Evolutionary conservation across 2,329 filamentous ascomycete species (phyloP), one percentile per base, ranked within the genome.

Genomic region (Plenodomus tracheiphilus): DNA sequence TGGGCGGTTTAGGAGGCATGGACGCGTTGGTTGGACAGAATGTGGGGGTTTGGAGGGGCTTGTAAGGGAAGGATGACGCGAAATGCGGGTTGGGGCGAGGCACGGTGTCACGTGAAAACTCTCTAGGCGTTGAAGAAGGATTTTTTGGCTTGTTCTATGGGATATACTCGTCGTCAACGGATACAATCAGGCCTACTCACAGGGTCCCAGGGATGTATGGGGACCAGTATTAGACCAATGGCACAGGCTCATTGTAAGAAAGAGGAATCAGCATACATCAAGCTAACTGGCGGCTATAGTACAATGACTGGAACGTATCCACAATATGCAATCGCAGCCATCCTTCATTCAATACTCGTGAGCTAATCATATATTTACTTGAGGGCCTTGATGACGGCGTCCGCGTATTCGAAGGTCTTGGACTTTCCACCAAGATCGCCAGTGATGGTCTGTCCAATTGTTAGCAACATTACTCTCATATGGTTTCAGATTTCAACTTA

Each of bases 371-470:
- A 62, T 54, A 57, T 68, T 61, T 70, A 70, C 52, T 72, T 69
- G 53, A 86, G 74, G 56, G 80, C 79, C 70, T 80, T 79, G 76
- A 97, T 97, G 73, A 99, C 97, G 63, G 94, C 93, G 53, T 82
- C 83, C 50, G 94, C 91, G 76, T 95, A 99, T 81, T 99, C 90
- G 78, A 87, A 81, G 51, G 94, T 99, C 86, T 95, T 96, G 68
- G 94, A 84, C 81, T 91, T 96, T 74, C 94, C 94, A 67, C 94
- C 94, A 66, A 99, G 81, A 77, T 99, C 94, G 69, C 94, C 93
- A 28, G 94, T 99, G 75, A 99, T 85, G 55, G 85, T 77, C 82
- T 84, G 66, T 40, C 15, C 19, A 16, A 22, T 34, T 20, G 37
- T 66, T 58, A 68, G 62, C 47, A 19, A 34, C 5, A 19, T 30